Evolutionary conservation across 1,284 basidiomycete genomes (phyloP), one percentile per base, ranked within the genome.

Genomic region (Pseudozyma thailandica): DNA sequence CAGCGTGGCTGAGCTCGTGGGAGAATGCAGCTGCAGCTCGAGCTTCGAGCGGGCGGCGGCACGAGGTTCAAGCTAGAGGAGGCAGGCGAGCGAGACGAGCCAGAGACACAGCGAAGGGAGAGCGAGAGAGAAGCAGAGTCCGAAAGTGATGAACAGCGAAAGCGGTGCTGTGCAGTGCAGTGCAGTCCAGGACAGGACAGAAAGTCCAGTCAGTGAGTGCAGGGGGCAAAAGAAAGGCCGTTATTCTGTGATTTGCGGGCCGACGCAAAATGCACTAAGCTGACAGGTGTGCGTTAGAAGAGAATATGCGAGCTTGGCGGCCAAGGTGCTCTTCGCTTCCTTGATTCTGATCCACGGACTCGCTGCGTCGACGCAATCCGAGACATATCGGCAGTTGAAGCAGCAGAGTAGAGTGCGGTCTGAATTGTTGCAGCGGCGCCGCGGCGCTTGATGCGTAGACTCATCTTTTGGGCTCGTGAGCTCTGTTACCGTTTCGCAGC

Each of bases 1-100:
- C 18, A 21, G 52, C 59, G 52, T 55, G 52, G 59, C 59, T 55
- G 50, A 54, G 52, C 58, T 62, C 59, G 52, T 55, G 59, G 52
- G 52, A 44, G 58, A 28, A 21, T 6, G 8, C 15, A 20, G 1
- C 5, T 23, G 23, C 8, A 21, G 39, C 4, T 8, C 18, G 28
- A 31, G 39, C n/a, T 12, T 5, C 23, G 18, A 38, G 33, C 33
- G n/a, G 47, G 16, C 25, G n/a, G 20, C 45, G 16, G 21, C 15
- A 23, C 25, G 39, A 28, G 23, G 50, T 33, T 45, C 50, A 18
- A 42, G 52, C 45, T 28, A 21, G 18, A 35, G 43, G 42, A 44
- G 33, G 35, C 15, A 27, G 25, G 23, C 33, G 16, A 41, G 35
- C 35, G 9, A 38, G 9, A 6, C n/a, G 9, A 18, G 35, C 35